These are phyloP conservation scores for Bondarzewia mesenterica DNA, from an alignment of 1,284 basidiomycete genomes.

Conservation along the genomic window DNA sequence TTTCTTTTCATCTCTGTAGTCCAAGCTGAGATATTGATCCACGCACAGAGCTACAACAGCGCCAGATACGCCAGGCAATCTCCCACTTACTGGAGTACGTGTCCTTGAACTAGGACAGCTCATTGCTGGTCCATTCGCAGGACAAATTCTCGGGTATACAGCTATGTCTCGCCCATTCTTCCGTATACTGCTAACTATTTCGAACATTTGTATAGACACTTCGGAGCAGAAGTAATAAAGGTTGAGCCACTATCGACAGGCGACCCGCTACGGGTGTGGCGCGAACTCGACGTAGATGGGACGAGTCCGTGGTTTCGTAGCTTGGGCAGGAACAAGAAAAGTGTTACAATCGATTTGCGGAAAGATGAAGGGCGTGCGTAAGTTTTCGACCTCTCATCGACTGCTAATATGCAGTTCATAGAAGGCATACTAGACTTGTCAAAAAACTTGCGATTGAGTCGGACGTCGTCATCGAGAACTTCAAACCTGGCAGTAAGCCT, in stretches of 20 bases:
- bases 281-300: slow-evolving; percentile 61
- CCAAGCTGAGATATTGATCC: too few relatives aligned
- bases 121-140: slow-evolving; percentile 65
- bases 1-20: too few relatives aligned
- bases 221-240: slow-evolving; percentile 65
- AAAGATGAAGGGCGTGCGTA: slow-evolving; percentile 55
- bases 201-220: slow-evolving; percentile 40
- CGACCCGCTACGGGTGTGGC: slow-evolving; percentile 63
- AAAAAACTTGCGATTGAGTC: slow-evolving; percentile 49
- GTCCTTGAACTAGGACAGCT: slow-evolving; percentile 63
- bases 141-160: slow-evolving; percentile 54
- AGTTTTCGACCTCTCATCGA: slow-evolving; percentile 14
- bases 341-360: slow-evolving; percentile 56
- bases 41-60: neutral
- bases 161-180: neutral
- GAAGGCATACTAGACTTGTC: slow-evolving; percentile 33
- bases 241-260: slow-evolving; percentile 54
- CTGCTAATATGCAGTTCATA: neutral
- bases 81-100: slow-evolving; percentile 53
- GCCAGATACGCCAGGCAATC: slow-evolving; percentile 14
- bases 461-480: slow-evolving; percentile 63
- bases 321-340: slow-evolving; percentile 64
- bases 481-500: slow-evolving; percentile 60
- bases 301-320: slow-evolving; percentile 68
- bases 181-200: neutral